Evolutionary conservation across 176 grass and related monocot species (phyloP).

Genomic region (Echinochloa phyllopogon): DNA sequence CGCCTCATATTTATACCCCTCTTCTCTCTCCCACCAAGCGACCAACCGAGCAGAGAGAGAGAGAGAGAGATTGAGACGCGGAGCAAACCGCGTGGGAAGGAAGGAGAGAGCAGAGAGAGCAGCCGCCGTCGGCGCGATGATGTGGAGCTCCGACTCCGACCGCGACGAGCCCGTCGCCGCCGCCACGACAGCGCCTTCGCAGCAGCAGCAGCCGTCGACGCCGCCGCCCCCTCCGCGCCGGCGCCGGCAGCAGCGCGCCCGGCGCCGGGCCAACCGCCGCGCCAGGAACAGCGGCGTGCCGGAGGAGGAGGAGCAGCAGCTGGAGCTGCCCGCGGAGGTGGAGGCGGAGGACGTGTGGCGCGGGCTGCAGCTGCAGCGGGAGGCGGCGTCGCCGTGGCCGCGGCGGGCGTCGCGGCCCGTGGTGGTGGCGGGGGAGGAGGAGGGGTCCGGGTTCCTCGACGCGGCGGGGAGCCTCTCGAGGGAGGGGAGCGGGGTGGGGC

Average conservation of each 20-base stretch:
- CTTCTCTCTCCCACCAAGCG: neutral
- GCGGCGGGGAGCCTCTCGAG: neutral
- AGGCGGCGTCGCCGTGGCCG: conserved; percentile 7
- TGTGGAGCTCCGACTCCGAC: conserved; percentile 54
- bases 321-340: neutral
- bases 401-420: conserved; percentile 33
- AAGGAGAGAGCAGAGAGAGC: neutral
- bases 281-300: neutral
- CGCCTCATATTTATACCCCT: conserved; percentile 37
- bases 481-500: conserved; percentile 5
- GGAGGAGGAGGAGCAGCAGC: neutral
- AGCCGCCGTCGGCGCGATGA: neutral
- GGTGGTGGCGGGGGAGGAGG: conserved; percentile 37
- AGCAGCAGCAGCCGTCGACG: neutral
- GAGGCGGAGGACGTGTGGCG: conserved; percentile 42
- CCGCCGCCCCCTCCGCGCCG: neutral
- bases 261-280: neutral
- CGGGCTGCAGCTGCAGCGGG: conserved; percentile 27
- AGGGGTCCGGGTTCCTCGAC: neutral
- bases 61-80: neutral
- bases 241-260: conserved; percentile 16
- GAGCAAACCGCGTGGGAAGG: conserved; percentile 4
- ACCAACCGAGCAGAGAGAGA: neutral
- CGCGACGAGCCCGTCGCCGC: conserved; percentile 2
- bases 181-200: neutral